Conservation (phyloP, 2,329 filamentous ascomycete genomes). For the Fusarium sp. region DNA sequence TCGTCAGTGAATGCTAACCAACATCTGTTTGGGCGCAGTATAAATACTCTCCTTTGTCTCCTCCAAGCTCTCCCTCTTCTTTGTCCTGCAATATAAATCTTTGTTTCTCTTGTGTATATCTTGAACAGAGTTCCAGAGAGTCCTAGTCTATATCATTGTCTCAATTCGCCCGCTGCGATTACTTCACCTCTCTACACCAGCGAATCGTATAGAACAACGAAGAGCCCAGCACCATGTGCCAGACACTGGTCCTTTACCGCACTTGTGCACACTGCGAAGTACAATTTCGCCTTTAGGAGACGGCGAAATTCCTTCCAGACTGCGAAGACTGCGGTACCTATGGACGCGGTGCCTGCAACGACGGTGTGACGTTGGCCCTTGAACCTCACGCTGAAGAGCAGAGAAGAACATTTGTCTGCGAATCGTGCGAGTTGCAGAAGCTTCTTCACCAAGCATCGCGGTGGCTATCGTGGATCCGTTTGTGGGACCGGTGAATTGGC, state of each 20-base stretch:
- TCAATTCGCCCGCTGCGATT: neutral
- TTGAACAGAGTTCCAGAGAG: neutral
- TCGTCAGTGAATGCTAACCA: conserved; percentile 3
- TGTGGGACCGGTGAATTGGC: conserved; percentile 24
- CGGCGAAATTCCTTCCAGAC: conserved; percentile 36
- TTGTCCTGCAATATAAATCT: neutral
- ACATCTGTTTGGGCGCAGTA: conserved; percentile 2
- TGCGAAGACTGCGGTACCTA: conserved; percentile 40
- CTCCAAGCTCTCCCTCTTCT: neutral
- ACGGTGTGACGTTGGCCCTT: conserved; percentile 32
- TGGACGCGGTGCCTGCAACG: conserved; percentile 34
- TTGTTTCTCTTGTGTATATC: neutral
- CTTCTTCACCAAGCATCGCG: conserved; percentile 18
- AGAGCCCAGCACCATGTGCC: conserved; percentile 26
- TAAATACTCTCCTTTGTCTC: conserved; percentile 11
- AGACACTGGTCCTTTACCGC: conserved; percentile 35
- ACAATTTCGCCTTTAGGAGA: conserved; percentile 35
- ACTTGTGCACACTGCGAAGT: conserved; percentile 42
- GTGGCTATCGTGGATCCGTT: conserved; percentile 24
- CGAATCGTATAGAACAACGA: neutral
- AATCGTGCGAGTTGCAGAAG: conserved; percentile 22
- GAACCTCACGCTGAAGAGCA: conserved; percentile 31
- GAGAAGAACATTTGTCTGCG: conserved; percentile 32
- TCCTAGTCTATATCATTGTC: neutral
- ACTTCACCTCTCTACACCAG: neutral